Conservation (phyloP, 2,329 filamentous ascomycete genomes). For the Talaromyces piceae region DNA sequence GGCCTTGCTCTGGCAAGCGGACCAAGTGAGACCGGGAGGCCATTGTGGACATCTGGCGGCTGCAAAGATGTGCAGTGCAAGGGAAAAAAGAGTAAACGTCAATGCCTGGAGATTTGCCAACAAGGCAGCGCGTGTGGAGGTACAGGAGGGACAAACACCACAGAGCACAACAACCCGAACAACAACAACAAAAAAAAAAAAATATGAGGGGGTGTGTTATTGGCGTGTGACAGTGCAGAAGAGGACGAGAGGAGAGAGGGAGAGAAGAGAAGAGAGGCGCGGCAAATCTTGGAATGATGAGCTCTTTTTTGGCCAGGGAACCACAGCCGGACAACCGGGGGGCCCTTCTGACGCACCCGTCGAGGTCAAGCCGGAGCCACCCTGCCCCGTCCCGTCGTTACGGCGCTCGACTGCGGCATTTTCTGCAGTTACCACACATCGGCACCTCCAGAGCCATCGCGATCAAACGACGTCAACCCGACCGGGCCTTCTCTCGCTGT, state of each 20-base stretch:
- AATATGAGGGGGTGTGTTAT: slow-evolving; percentile 1
- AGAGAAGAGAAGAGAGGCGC: slow-evolving; percentile 9
- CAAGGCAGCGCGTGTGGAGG: neutral
- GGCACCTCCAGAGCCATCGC: neutral
- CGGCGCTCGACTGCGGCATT: neutral
- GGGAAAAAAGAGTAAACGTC: neutral
- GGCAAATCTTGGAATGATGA: neutral
- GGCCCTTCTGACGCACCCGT: slow-evolving; percentile 1
- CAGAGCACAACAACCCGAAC: too few relatives aligned
- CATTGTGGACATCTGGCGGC: slow-evolving; percentile 21
- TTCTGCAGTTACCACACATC: neutral
- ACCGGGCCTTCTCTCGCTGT: slow-evolving; percentile 5
- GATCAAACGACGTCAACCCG: slow-evolving; percentile 7
- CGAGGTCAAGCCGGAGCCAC: too few relatives aligned
- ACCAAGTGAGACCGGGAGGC: slow-evolving; percentile 32
- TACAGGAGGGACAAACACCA: too few relatives aligned
- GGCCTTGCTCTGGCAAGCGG: slow-evolving; percentile 26
- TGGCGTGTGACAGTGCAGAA: neutral
- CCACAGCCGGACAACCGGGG: slow-evolving; percentile 15
- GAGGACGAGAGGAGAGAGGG: neutral
- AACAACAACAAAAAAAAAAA: slow-evolving; percentile 2
- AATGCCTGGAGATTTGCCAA: neutral
- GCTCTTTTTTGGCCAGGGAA: slow-evolving; percentile 3
- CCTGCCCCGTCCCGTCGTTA: neutral
- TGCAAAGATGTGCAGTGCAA: neutral